Conservation (phyloP, 352 stramenopile species). For the Globisporangium apiculatum region DNA sequence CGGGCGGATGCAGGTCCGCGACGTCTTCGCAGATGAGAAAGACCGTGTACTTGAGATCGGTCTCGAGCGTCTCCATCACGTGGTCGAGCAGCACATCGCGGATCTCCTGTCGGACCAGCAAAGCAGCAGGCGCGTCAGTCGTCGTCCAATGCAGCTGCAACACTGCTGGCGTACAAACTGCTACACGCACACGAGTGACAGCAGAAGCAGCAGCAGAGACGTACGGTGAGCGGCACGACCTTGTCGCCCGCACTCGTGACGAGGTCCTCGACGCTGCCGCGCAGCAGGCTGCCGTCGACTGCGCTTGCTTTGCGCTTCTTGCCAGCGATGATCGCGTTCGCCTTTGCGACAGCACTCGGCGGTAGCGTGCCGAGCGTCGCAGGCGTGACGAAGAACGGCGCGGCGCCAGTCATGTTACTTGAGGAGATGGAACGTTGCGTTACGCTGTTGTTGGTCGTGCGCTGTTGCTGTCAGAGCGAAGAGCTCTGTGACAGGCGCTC, state of each 20-base stretch:
- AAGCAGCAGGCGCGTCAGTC: background rate
- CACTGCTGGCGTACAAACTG: background rate
- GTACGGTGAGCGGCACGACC: slow-evolving; percentile 39
- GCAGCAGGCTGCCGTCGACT: slow-evolving; percentile 17
- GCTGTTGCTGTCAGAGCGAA: background rate
- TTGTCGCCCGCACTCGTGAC: slow-evolving; percentile 23
- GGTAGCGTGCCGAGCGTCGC: slow-evolving; percentile 13
- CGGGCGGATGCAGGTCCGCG: slow-evolving; percentile 24
- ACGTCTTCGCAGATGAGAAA: slow-evolving; percentile 71
- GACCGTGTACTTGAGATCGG: slow-evolving; percentile 58
- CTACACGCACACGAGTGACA: too few species aligned
- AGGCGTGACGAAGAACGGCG: slow-evolving; percentile 34
- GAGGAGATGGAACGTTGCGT: too few species aligned
- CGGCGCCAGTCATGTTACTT: slow-evolving; percentile 36
- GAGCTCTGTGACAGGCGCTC: background rate
- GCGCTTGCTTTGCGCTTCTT: slow-evolving; percentile 25
- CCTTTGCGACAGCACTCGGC: background rate
- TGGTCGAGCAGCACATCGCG: slow-evolving; percentile 61
- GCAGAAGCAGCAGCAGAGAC: slow-evolving; percentile 6
- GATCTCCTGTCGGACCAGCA: slow-evolving; percentile 29
- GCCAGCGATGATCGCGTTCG: slow-evolving; percentile 1
- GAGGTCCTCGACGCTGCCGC: slow-evolving; percentile 32
- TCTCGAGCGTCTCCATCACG: slow-evolving; percentile 45
- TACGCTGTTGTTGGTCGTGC: background rate
- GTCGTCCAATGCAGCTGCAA: background rate